Evolutionary conservation across 179 eudicot species (phyloP), one percentile per base, ranked within the genome.

Genomic region (Camellia oleifera): DNA sequence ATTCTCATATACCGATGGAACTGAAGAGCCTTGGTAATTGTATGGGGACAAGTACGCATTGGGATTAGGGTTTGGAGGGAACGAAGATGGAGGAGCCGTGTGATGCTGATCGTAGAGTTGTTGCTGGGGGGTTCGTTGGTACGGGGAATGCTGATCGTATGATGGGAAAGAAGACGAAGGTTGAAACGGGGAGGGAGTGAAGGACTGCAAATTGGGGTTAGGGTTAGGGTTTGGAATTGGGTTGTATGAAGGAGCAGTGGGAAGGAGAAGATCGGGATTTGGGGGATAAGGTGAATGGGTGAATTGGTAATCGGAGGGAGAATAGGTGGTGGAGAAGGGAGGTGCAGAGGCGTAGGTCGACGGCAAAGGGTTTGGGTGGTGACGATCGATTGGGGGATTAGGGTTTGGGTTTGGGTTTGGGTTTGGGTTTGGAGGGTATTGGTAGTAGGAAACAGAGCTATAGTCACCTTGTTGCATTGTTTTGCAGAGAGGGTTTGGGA

Each of bases 291-390:
- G 17, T 0, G 90, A 46, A 32, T 32, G 40, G 40, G 40, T 32
- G 40, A 32, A 32, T 32, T 0, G 40, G 81, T 79, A 84, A 54
- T 89, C 89, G 58, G 85, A 57, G 78, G 88, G 7, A 32, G 83
- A 17, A 84, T 76, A 78, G 65, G 0, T 82, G 78, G 74, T 9
- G 82, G 93, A 52, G 88, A 78, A 88, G 2, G 96, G 93, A 0
- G 97, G 98, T 1, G 98, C 97, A 8, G 98, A 92, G 46, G 94
- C 91, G 89, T 83, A 85, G 5, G 82, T 57, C 8, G 87, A 56
- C 40, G 86, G 87, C 82, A 82, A 69, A 72, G 70, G 86, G 78
- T 1, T 81, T 78, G 3, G 86, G 48, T 52, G 83, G 70, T 76
- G 89, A 32, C 40, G 40, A 53, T 70, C 76, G 72, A 48, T 40